Evolutionary conservation across 1,284 basidiomycete species (phyloP), one percentile per base, ranked within the genome.

Genomic region (Athelia sp.): DNA sequence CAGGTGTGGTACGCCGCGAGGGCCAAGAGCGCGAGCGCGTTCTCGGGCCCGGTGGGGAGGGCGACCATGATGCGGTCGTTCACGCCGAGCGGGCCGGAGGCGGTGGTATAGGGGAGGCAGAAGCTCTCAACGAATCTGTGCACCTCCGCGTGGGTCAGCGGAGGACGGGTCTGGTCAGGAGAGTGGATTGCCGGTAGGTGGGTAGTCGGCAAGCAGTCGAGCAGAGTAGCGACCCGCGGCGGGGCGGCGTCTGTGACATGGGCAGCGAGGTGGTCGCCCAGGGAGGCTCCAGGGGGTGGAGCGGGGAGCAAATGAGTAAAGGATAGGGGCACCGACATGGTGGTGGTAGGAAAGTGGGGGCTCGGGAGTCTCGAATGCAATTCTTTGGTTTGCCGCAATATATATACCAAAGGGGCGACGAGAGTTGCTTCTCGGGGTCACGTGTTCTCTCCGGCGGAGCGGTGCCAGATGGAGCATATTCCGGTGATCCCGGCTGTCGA

Each of bases 11-110:
- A 74, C 46, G 55, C 58, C 6, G 68, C 62, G 6, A 74, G 49
- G 1, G 71, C 64, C 19, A 75, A 63, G 15, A 74, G 59, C 0
- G 72, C 72, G 3, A 74, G 54, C 1, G 71, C 73, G 47, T 71
- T 73, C 48, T 71, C 68, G 10, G 72, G 71, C 9, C 72, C 70
- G n/a, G 71, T 69, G n/a, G 72, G 71, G 3, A 75, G 58, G 6
- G 62, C 67, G 44, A 73, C 55, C 62, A 75, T 70, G 49, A 75
- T 62, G 15, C 73, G 66, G 56, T 73, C 71, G 57, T 74, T 74
- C 17, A 63, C 67, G 11, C 64, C 66, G 3, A 71, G 56, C 21
- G 57, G 61, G 4, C 45, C 26, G 22, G 62, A 55, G 3, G 60
- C 53, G 3, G 54, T 49, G 1, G 67, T 64, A 47, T 63, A 61